Percentiles rank a stretch among this genome's conserved stretches.
Conservation (phyloP, 2,329 filamentous ascomycete species). For the Fusarium staphyleae region DNA sequence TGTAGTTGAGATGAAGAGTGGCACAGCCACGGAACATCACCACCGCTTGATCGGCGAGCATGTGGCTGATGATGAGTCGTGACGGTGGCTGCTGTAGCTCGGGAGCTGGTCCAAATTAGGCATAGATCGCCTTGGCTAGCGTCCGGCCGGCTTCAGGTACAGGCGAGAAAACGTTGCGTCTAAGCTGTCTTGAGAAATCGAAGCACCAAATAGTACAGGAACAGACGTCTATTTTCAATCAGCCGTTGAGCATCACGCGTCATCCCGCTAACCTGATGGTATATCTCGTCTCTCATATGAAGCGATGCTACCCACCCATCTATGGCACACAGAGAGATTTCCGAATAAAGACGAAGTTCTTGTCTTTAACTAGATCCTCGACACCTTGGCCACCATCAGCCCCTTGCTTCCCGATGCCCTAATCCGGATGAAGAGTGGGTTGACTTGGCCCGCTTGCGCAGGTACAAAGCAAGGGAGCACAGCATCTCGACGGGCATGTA, state of each 20-base stretch:
- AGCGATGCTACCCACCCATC: too few relatives aligned
- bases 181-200: constrained; percentile 12
- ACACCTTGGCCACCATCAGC: background rate
- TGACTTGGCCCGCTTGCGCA: constrained; percentile 20
- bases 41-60: background rate
- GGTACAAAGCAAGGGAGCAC: constrained; percentile 24
- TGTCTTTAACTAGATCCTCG: background rate
- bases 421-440: constrained; percentile 9
- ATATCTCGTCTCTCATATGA: background rate
- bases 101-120: constrained; percentile 3
- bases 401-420: constrained; percentile 8
- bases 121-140: background rate
- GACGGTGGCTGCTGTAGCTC: constrained; percentile 11
- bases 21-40: constrained; percentile 8
- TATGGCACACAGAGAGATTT: background rate
- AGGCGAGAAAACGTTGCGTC: constrained; percentile 13
- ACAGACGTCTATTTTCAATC: background rate
- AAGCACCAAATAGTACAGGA: constrained; percentile 12
- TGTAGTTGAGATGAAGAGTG: background rate
- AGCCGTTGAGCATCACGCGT: background rate
- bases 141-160: constrained; percentile 18
- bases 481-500: constrained; percentile 8
- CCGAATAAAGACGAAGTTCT: background rate
- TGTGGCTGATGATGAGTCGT: constrained; percentile 16
- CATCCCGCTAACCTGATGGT: background rate